Evolutionary conservation across 2,329 filamentous ascomycete genomes (phyloP).

Genomic region (Colletotrichum kahawae): DNA sequence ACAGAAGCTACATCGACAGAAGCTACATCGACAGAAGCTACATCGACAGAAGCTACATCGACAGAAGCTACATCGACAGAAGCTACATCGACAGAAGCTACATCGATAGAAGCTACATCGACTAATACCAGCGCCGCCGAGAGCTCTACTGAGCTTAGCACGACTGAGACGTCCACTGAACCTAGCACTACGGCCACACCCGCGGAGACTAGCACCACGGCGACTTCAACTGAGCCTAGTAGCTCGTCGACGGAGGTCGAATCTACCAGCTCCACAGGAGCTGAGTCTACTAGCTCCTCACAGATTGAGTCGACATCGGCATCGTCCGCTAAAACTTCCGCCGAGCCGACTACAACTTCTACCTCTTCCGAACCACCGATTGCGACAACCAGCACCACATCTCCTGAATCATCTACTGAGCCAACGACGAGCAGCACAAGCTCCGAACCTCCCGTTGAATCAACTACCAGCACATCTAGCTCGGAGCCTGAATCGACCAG

Average conservation of each 20-base stretch:
- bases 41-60: not conserved
- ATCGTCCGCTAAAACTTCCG: not conserved
- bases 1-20: not conserved
- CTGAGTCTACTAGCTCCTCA: not conserved
- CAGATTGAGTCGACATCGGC: not conserved
- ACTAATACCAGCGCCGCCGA: not conserved
- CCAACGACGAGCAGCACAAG: not conserved
- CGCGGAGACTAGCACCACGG: not conserved
- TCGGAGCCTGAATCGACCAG: not conserved
- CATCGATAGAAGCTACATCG: not conserved
- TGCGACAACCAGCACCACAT: not conserved
- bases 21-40: not conserved
- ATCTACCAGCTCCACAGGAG: not conserved
- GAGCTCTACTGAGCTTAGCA: not conserved
- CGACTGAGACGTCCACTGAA: not conserved
- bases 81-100: not conserved
- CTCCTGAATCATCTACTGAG: not conserved
- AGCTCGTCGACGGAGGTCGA: not conserved
- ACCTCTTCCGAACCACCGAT: not conserved
- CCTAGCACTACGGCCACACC: not conserved
- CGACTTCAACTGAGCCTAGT: not conserved
- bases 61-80: not conserved
- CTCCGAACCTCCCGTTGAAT: not conserved
- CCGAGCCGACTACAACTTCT: not conserved
- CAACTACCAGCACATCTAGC: not conserved